phyloP scores from a whole-genome alignment of 2,329 filamentous ascomycete species.

The Gnomoniopsis sp. region DNA sequence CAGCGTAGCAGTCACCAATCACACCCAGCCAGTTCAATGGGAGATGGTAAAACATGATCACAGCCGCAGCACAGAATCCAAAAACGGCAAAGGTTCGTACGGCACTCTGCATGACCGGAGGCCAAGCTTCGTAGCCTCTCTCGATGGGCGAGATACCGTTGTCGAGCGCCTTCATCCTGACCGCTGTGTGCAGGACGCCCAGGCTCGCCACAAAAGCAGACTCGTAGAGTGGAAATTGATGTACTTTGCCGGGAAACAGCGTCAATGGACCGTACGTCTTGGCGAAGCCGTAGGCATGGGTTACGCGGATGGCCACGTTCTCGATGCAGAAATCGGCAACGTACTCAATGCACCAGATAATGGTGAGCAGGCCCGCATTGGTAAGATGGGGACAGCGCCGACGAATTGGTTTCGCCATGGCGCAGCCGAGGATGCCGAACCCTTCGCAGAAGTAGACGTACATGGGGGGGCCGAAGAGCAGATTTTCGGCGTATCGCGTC shows the following conservation, averaged over 20 bases:
- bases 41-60: not conserved
- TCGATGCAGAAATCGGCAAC: not conserved
- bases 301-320: not conserved
- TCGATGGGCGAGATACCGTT: not conserved
- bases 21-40: not conserved
- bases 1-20: not conserved
- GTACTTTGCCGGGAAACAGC: not conserved
- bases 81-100: not conserved
- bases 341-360: slow-evolving; percentile 1
- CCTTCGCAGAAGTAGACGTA: slow-evolving; percentile 4
- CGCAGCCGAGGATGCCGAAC: not conserved
- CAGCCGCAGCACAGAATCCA: not conserved
- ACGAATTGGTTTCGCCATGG: not conserved
- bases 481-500: not conserved
- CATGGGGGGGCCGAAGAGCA: not conserved
- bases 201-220: slow-evolving; percentile 1
- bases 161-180: not conserved
- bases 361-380: not conserved
- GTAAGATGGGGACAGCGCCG: not conserved
- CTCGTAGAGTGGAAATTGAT: slow-evolving; percentile 1
- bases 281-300: not conserved
- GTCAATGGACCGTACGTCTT: not conserved
- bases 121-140: not conserved
- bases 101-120: not conserved
- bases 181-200: not conserved